Conservation (phyloP, 75 land plant species). For the Sequoia sempervirens region DNA sequence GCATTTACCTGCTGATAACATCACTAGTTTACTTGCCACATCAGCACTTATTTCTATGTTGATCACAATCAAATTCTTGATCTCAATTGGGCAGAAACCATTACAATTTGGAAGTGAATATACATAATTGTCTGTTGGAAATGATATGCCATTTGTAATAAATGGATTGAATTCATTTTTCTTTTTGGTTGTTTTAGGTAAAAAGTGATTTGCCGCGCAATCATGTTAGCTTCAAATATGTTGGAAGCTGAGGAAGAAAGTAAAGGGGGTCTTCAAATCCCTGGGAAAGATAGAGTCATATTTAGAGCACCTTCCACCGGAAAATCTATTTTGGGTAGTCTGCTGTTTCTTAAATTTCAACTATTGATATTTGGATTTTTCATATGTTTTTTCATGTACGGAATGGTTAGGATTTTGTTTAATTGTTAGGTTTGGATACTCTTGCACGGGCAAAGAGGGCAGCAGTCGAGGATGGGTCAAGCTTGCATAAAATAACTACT, state of each 20-base stretch:
- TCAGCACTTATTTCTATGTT: not conserved
- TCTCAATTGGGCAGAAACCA: not conserved
- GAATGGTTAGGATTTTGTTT: not conserved
- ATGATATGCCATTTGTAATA: not conserved
- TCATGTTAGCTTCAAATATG: constrained; percentile 7
- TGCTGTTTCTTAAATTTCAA: not conserved
- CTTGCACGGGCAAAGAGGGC: constrained; percentile 59
- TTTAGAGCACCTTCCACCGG: constrained; percentile 53
- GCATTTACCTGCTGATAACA: not conserved
- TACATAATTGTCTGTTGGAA: not conserved
- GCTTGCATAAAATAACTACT: constrained; percentile 38
- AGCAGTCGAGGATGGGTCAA: constrained; percentile 34
- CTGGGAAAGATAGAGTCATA: constrained; percentile 41
- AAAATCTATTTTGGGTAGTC: constrained; percentile 57
- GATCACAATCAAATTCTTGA: not conserved
- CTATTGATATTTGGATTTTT: not conserved
- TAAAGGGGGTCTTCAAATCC: constrained; percentile 44
- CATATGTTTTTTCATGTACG: not conserved
- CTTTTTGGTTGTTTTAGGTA: not conserved
- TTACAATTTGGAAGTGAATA: not conserved
- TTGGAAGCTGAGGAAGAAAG: constrained; percentile 39
- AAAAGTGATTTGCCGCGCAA: not conserved
- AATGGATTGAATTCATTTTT: not conserved
- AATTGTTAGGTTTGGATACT: constrained; percentile 59
- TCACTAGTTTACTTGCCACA: not conserved